These are phyloP conservation scores for Parafenestella ontariensis DNA, from an alignment of 2,329 filamentous ascomycete species.

Conservation along the genomic window DNA sequence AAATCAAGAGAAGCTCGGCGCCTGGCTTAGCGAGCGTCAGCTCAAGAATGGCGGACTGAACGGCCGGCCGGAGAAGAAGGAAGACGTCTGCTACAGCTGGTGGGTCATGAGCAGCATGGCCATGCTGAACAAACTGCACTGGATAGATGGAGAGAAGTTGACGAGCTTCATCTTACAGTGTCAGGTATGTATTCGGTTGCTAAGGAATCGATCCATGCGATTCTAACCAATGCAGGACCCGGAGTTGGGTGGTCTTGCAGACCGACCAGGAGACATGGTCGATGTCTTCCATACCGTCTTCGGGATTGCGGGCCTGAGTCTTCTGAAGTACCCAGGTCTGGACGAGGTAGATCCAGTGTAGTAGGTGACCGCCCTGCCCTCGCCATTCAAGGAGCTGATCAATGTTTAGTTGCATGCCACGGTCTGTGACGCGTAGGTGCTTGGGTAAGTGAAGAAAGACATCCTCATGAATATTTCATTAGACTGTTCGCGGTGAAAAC, in stretches of 20 bases:
- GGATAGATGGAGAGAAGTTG: conserved; percentile 87
- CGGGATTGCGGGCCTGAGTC: conserved; percentile 83
- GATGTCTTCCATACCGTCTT: conserved; percentile 97
- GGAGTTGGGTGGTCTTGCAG: conserved; percentile 83
- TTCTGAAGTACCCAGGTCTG: conserved; percentile 78
- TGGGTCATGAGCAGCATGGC: conserved; percentile 93
- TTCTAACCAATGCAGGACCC: conserved; percentile 62
- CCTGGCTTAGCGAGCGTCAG: conserved; percentile 94
- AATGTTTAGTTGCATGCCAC: conserved; percentile 48
- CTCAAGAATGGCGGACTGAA: conserved; percentile 87
- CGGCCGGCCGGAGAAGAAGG: conserved; percentile 90
- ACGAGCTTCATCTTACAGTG: conserved; percentile 83
- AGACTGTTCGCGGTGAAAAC: neutral
- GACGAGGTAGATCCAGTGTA: conserved; percentile 88
- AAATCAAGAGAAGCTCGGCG: conserved; percentile 79
- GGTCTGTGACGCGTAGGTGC: conserved; percentile 45
- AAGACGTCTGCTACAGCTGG: conserved; percentile 99
- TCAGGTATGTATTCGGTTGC: conserved; percentile 62
- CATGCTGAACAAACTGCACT: conserved; percentile 87
- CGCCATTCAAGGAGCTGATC: conserved; percentile 9
- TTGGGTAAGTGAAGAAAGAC: conserved; percentile 30
- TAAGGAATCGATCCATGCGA: neutral
- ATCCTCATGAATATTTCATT: neutral
- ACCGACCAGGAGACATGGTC: conserved; percentile 91
- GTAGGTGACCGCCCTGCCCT: conserved; percentile 55